Conservation (phyloP, 2,329 filamentous ascomycete genomes). For the Hypocreales sp. region DNA sequence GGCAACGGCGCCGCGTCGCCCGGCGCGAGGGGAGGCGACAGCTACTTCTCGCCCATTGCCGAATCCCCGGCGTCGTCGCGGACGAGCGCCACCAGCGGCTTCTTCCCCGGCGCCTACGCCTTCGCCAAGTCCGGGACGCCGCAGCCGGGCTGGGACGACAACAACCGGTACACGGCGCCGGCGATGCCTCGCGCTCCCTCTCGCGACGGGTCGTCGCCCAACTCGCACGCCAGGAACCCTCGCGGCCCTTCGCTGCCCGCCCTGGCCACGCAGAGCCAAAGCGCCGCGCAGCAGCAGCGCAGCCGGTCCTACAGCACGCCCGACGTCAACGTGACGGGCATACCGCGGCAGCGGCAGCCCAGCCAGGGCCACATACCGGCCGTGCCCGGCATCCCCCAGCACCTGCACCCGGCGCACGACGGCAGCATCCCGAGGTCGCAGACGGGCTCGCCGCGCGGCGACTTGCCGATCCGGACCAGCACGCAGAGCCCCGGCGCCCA, state of each 20-base stretch:
- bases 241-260: conserved; percentile 70
- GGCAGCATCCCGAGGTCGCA: conserved; percentile 60
- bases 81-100: conserved; percentile 58
- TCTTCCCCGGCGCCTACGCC: conserved; percentile 45
- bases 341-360: conserved; percentile 38
- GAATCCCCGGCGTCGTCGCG: conserved; percentile 68
- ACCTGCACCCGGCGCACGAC: conserved; percentile 47
- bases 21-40: conserved; percentile 49
- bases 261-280: conserved; percentile 42
- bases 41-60: conserved; percentile 80
- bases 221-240: conserved; percentile 48
- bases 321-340: conserved; percentile 65
- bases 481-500: conserved; percentile 58
- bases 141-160: conserved; percentile 55
- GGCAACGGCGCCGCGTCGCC: conserved; percentile 37
- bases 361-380: conserved; percentile 45
- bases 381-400: conserved; percentile 62
- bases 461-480: conserved; percentile 50
- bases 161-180: conserved; percentile 76
- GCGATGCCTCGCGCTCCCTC: conserved; percentile 72
- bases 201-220: conserved; percentile 54
- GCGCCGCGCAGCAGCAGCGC: conserved; percentile 49
- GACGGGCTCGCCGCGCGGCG: conserved; percentile 60
- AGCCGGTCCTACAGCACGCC: conserved; percentile 89
- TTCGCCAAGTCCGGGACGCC: conserved; percentile 61